Conservation (phyloP, 148 eudicot genomes). For the Nyssa sinensis region DNA sequence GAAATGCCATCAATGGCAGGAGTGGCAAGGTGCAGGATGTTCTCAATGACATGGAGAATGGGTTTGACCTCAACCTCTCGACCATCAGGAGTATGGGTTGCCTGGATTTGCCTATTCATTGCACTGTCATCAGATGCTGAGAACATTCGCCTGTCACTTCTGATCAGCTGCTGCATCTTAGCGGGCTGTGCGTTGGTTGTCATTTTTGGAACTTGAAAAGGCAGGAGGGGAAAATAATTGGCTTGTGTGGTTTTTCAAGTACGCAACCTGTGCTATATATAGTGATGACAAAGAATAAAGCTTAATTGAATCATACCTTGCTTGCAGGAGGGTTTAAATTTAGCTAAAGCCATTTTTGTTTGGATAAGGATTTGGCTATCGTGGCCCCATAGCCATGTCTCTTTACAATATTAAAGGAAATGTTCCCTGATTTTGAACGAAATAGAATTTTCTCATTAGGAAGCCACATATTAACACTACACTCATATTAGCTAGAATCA, state of each 20-base stretch:
- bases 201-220: conserved; percentile 23
- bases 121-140: conserved; percentile 69
- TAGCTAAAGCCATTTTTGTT: conserved; percentile 38
- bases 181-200: conserved; percentile 26
- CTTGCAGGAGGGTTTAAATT: conserved; percentile 49
- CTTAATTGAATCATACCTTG: conserved; percentile 61
- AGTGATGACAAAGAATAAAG: conserved; percentile 28
- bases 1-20: conserved; percentile 41
- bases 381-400: background rate
- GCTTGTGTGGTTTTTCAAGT: conserved; percentile 19
- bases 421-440: background rate
- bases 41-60: conserved; percentile 56
- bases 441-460: background rate
- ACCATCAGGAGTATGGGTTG: conserved; percentile 75
- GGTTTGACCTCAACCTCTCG: conserved; percentile 65
- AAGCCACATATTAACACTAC: background rate
- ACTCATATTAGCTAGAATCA: too few relatives aligned
- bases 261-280: conserved; percentile 36
- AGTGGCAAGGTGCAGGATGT: conserved; percentile 46
- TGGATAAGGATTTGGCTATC: conserved; percentile 27
- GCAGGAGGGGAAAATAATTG: background rate
- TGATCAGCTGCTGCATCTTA: conserved; percentile 40
- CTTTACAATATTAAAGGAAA: background rate
- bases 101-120: conserved; percentile 69
- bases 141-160: conserved; percentile 61